Conservation (phyloP, 2,329 filamentous ascomycete genomes). For the Graphiopsis chlorocephala region DNA sequence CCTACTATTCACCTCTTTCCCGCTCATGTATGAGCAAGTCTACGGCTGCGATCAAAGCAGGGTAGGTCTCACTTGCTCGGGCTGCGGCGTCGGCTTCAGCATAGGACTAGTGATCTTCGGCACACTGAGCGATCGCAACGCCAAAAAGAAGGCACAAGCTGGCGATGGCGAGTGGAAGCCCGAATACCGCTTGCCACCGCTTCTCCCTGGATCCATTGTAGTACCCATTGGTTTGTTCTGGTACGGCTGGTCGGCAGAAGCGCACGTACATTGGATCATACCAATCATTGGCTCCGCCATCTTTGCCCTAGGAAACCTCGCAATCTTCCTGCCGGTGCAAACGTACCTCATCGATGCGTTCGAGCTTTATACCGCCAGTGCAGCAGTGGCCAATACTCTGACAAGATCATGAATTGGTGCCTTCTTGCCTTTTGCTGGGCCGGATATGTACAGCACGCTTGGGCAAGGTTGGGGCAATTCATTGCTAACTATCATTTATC, state of each 20-base stretch:
- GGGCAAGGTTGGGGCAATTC: constrained; percentile 51
- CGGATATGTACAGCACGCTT: constrained; percentile 46
- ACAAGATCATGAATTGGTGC: constrained; percentile 56
- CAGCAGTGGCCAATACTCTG: constrained; percentile 54
- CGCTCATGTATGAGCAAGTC: constrained; percentile 46
- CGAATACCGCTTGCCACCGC: constrained; percentile 49
- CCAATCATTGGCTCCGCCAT: constrained; percentile 58
- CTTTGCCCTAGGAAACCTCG: constrained; percentile 54
- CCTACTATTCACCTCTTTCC: too few relatives aligned
- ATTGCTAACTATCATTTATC: too few relatives aligned
- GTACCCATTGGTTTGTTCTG: constrained; percentile 57
- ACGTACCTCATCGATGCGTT: constrained; percentile 61
- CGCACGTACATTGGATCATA: constrained; percentile 56
- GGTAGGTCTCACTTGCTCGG: constrained; percentile 50
- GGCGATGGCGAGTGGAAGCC: neutral
- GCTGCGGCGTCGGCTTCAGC: constrained; percentile 45
- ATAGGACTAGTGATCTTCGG: constrained; percentile 28
- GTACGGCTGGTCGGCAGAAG: constrained; percentile 59
- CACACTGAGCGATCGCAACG: neutral
- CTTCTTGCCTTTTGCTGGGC: constrained; percentile 59
- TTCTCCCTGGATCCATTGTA: constrained; percentile 54
- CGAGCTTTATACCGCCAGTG: constrained; percentile 47
- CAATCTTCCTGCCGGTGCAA: constrained; percentile 57
- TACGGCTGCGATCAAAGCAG: constrained; percentile 49
- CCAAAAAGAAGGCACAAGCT: neutral